Base-by-base conservation (phyloP, 352 stramenopile genomes). In the Phytophthora tentaculata region DNA sequence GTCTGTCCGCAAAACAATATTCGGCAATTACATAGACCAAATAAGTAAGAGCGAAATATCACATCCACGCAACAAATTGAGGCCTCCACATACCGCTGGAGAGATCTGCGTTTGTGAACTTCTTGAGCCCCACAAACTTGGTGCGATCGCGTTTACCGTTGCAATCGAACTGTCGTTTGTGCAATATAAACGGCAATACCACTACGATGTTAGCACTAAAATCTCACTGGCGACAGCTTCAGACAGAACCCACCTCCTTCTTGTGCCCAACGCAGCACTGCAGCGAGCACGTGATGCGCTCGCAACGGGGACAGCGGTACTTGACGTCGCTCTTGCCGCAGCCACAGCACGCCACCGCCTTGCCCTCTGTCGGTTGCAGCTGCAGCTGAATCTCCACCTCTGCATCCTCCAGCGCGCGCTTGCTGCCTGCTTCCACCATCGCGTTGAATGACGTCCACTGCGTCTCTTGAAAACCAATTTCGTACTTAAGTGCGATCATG, bases 291-390 rank as follows among this genome's bases (percentile, higher is more conserved):
- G 88, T 94, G 72, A 93, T 81, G 61, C 86, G 82, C 65, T 96
- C 88, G 59, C 88, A 96, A 56, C 84, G 77, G 37, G 88, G 88
- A 79, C 88, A 96, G 50, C 88, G 86, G 65, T 96, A 96, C 75
- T 96, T 96, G 73, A 94, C 82, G 49, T 84, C 68, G 19, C 20
- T 65, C 12, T 64, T 71, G 28, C 64, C 67, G 52, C 88, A 96
- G 10, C 67, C 69, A 48, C 60, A 65, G 71, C 88, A 96, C n/a
- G 43, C 53, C 3, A 76, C 43, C 20, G 16, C 51, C 44, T 39
- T 35, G 2, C 64, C 51, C 1, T 45, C 5, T 14, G n/a, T 48
- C 32, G 22, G 9, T 13, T 54, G 12, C 44, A 24, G n/a, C 52
- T 68, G 48, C 24, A 24, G n/a, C 52, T 68, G 48, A 22, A 35